Percentiles rank a stretch among this genome's conserved stretches.
phyloP scores from a whole-genome alignment of 2,329 filamentous ascomycete genomes.

The Microcyclospora tardicrescens region DNA sequence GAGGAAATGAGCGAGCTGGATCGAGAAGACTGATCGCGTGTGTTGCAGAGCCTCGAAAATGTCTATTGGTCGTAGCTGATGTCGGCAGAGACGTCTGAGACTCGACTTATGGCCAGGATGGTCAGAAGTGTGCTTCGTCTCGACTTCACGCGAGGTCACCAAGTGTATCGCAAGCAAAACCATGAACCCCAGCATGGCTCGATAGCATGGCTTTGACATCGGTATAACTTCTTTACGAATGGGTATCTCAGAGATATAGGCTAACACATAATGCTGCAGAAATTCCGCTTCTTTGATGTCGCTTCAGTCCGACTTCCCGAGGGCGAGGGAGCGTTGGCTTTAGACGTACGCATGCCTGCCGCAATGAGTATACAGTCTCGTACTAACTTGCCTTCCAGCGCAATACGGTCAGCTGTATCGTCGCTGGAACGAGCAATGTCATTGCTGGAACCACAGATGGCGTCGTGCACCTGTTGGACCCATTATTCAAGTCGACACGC shows the following conservation, averaged over 20 bases:
- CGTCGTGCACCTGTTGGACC: conserved; percentile 72
- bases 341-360: conserved; percentile 16
- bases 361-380: neutral
- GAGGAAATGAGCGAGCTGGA: too few species aligned
- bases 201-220: conserved; percentile 22
- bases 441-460: conserved; percentile 83
- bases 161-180: too few species aligned
- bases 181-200: conserved; percentile 11
- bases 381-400: conserved; percentile 25
- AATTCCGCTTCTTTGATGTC: conserved; percentile 98
- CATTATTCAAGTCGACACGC: conserved; percentile 73
- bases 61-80: too few species aligned
- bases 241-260: neutral
- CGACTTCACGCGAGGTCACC: too few species aligned
- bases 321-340: conserved; percentile 51
- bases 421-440: conserved; percentile 75
- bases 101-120: too few species aligned
- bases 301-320: conserved; percentile 67
- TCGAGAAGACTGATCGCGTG: too few species aligned
- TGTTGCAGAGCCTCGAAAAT: too few species aligned
- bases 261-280: conserved; percentile 64
- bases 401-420: conserved; percentile 66
- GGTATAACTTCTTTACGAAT: conserved; percentile 9
- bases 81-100: too few species aligned
- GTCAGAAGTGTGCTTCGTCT: too few species aligned